These are phyloP conservation scores for Penicillium samsonianum DNA, from an alignment of 495 filamentous ascomycete species.

Conservation along the genomic window DNA sequence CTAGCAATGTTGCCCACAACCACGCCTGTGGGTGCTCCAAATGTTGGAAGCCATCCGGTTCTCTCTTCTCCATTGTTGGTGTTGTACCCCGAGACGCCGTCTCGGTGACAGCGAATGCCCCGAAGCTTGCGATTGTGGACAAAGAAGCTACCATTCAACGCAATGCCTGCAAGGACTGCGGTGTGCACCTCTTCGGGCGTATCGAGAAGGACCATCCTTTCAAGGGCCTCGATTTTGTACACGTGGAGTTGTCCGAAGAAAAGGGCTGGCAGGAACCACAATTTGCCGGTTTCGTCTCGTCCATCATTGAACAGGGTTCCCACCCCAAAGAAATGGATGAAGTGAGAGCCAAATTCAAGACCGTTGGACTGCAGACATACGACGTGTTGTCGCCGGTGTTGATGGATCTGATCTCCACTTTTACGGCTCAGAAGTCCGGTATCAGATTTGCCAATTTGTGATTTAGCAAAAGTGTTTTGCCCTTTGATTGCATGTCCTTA, in stretches of 20 bases:
- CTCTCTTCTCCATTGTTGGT: conserved; percentile 61
- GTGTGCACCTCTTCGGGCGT: conserved; percentile 57
- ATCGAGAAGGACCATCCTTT: conserved; percentile 63
- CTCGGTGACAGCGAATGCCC: conserved; percentile 49
- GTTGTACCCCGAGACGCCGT: conserved; percentile 52
- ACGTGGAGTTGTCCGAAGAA: conserved; percentile 56
- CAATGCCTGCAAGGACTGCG: conserved; percentile 57
- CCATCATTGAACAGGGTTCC: conserved; percentile 63
- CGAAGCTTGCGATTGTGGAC: conserved; percentile 57
- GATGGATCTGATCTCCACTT: conserved; percentile 61
- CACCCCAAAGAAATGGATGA: conserved; percentile 52
- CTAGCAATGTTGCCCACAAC: conserved; percentile 59
- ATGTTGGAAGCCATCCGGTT: conserved; percentile 60
- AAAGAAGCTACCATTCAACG: conserved; percentile 54
- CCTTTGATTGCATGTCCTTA: neutral
- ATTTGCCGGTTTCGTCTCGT: conserved; percentile 61
- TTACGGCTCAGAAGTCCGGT: conserved; percentile 48
- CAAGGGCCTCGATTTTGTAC: conserved; percentile 63
- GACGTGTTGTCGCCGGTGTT: conserved; percentile 56
- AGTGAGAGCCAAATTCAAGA: conserved; percentile 49
- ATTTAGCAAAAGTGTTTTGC: neutral
- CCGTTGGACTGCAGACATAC: conserved; percentile 54
- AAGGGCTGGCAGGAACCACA: conserved; percentile 64
- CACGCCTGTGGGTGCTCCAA: conserved; percentile 67
- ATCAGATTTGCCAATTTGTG: conserved; percentile 28